Evolutionary conservation across 371 early-diverging fungal species (phyloP), one percentile per base, ranked within the genome.

Genomic region (Mucor saturninus): DNA sequence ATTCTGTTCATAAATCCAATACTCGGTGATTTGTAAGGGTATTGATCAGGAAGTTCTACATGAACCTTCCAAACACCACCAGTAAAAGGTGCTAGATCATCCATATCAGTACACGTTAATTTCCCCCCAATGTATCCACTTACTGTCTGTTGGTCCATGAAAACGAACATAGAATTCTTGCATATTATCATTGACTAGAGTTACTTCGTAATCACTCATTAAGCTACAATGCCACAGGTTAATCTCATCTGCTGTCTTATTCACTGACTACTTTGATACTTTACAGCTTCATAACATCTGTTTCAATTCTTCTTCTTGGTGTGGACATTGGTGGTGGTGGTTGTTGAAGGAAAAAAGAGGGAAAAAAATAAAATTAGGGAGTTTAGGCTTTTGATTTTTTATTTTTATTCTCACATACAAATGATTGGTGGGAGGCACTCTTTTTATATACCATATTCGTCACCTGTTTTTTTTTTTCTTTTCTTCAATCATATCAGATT

Each of bases 1-100:
- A 99, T 98, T 80, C 93, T 95, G 83, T 98, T 99, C 86, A 94
- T 92, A 76, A 99, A 99, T 29, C 99, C 99, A 70, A 99, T 98
- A 52, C 97, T 97, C 38, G 99, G 99, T 30, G 97, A 97, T 82
- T 98, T 97, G 88, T 96, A 99, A 10, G 99, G 99, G 74, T 99
- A 99, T 67, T 98, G 97, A 78, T 98, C 96, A 21, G 99, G 99
- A 42, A 99, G 83, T 76, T 98, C 96, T 21, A 99, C 98, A 77
- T 96, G 97, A 14, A 99, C 86, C 73, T 95, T 97, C 96, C 99
- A 99, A 43, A 94, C 87, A 15, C 98, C 99, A 40, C 92, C 93
- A 13, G 81, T 81, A 78, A 96, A 99, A 28, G 98, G 98, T 6
- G 99, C 97, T 91, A 73, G 21, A 40, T 13, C 3, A 39, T 42